Base-by-base conservation (phyloP, 306 rosid genomes). In the Pyrus communis region DNA sequence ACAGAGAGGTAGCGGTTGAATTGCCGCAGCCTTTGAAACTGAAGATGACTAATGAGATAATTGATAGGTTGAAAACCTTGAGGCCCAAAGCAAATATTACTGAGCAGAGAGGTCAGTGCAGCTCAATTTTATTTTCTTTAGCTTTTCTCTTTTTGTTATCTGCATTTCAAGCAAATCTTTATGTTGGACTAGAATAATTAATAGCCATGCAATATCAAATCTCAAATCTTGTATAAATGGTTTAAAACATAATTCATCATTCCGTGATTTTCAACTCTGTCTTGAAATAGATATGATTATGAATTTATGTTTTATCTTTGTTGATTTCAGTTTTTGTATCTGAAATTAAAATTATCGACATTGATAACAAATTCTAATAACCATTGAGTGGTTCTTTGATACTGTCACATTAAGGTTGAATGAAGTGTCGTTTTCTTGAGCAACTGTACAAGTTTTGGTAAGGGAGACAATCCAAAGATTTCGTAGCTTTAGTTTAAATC, bases 11-110 rank as follows among this genome's bases (percentile, higher is more conserved):
- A 9, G 83, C 15, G 65, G 82, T 85, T 67, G 85, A 89, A 83
- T 84, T 95, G 82, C 91, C 97, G 27, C 82, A 63, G 72, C 88
- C 90, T 67, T 79, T 95, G 89, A 92, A 89, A 78, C 89, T 82
- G 88, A 89, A 83, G 77, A 76, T 95, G 66, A 70, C 85, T 9
- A 90, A 90, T 46, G 99, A 92, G 75, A 80, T 92, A 40, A 68
- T 90, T 85, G 79, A 76, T 69, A 88, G 83, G 84, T 78, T 95
- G 72, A 89, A 75, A 85, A 80, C 73, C 79, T 84, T 85, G 91
- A 85, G 85, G 82, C 75, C 75, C 60, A 81, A 78, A 69, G 83
- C 84, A 15, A 78, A 78, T 77, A 71, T 75, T 74, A 82, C 84
- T 75, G 75, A 67, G 83, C 97, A 95, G 77, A 88, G 84, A 84